Evolutionary conservation across 139 green algal species (phyloP), one percentile per base, ranked within the genome.

Genomic region (Pycnococcus provasolii): DNA sequence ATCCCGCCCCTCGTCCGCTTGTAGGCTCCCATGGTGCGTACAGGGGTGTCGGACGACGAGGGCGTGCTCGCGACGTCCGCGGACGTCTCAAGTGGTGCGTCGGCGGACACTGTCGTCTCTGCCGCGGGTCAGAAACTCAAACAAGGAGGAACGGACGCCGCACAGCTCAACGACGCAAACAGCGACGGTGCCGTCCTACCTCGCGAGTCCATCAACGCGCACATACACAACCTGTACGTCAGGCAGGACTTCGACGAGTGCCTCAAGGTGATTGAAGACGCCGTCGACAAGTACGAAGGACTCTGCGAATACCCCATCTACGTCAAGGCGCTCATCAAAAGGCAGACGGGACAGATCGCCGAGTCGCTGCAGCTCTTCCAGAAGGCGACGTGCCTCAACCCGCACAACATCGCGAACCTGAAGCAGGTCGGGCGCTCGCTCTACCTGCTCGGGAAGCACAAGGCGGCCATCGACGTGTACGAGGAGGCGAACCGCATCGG

Each of bases 311-410:
- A 87, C 66, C 77, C 84, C 1, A 41, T 89, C 3, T 85, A 84
- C 59, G 72, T 84, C n/a, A 87, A 89, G 64, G 84, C 77, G 1
- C 74, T 89, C 43, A 91, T 91, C 44, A 77, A 81, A 50, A 63
- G 86, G 15, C 84, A 91, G 26, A 53, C 78, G 74, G 84, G 83
- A 43, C 69, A 80, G 39, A 79, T 91, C 42, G 75, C 84, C 57
- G 81, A 91, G 59, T 88, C 81, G 0, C 70, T 91, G 53, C 66
- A 79, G 60, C 72, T 89, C 2, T 88, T 89, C 59, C 84, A 91
- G 73, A 64, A 86, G 48, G 84, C 86, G 2, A 84, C 79, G 9
- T 70, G 73, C 7, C 70, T 88, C 42, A 87, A 89, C 68, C 82
- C 84, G 37, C 74, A 85, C 68, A 88, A 88, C 64, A 53, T 83